Base-by-base conservation (phyloP, 2,329 filamentous ascomycete species). In the Pestalotiopsis sp. region DNA sequence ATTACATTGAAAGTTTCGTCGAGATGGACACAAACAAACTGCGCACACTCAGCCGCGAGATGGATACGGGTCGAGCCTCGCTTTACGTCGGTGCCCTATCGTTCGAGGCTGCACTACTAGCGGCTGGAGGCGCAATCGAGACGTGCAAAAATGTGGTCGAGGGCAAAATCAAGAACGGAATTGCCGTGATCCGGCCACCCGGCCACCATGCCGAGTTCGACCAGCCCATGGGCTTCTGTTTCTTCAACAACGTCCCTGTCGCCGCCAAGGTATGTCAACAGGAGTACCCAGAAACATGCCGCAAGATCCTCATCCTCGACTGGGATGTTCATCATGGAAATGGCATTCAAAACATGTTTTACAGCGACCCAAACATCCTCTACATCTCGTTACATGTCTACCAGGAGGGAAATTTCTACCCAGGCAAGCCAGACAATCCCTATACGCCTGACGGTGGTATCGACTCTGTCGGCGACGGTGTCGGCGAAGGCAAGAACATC, bases 171-270 rank as follows among this genome's bases (percentile, higher is more conserved):
- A 97, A 97, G 80, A 99, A 99, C 76, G 94, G 93, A 0, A 96
- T 99, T 78, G 96, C 96, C 1, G 92, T 99, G 49, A 97, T 99
- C 75, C 90, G 96, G 14, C 96, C 96, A 1, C 96, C 96, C 0
- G 96, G 96, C 0, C 96, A 99, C 76, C 96, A 99, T 79, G 96
- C 96, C 1, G 96, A 99, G 78, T 91, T 90, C 68, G 88, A 96
- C 75, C 86, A 90, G 45, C 89, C 95, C 0, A 96, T 97, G 87
- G 96, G 96, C 0, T 99, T 99, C 77, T 99, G 96, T 79, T 88
- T 98, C 69, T 98, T 98, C 83, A 98, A 99, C 82, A 99, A 99
- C 76, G 96, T 98, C 3, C 94, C 93, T 23, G 92, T 99, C 69
- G 95, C 95, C 1, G 91, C 94, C n/a, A 92, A 90, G 69, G 92